Percentiles rank a stretch among this genome's conserved stretches.
phyloP scores from a whole-genome alignment of 345 rosid species.

The Citrus unshiu region DNA sequence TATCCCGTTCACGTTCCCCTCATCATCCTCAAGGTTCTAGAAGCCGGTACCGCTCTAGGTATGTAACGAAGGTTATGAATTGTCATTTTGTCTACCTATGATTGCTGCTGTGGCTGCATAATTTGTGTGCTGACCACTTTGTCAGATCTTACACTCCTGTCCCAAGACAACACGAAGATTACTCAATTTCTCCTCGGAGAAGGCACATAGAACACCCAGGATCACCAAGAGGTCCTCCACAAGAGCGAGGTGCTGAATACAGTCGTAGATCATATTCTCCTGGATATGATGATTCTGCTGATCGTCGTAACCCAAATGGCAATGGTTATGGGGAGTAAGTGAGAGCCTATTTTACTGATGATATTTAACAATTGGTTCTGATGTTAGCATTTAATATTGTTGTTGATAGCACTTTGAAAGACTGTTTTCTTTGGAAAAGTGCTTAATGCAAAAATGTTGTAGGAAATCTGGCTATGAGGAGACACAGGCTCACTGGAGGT shows the following conservation, averaged over 20 bases:
- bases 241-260: slow-evolving; percentile 48
- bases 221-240: slow-evolving; percentile 77
- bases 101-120: not conserved
- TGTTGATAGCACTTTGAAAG: not conserved
- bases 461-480: slow-evolving; percentile 53
- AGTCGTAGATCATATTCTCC: slow-evolving; percentile 65
- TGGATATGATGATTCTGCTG: slow-evolving; percentile 37
- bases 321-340: slow-evolving; percentile 57
- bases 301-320: slow-evolving; percentile 31
- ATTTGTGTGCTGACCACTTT: not conserved
- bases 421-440: not conserved
- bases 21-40: slow-evolving; percentile 67
- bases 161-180: slow-evolving; percentile 50
- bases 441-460: not conserved
- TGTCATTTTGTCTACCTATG: not conserved
- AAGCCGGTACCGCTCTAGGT: slow-evolving; percentile 83
- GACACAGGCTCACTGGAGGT: slow-evolving; percentile 41
- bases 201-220: slow-evolving; percentile 57
- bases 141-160: slow-evolving; percentile 84
- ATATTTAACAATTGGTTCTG: not conserved
- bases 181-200: slow-evolving; percentile 73
- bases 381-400: not conserved
- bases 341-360: not conserved
- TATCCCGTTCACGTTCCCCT: slow-evolving; percentile 76
- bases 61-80: slow-evolving; percentile 7